Conservation (phyloP, 352 stramenopile species). For the Elongisporangium anandrum region DNA sequence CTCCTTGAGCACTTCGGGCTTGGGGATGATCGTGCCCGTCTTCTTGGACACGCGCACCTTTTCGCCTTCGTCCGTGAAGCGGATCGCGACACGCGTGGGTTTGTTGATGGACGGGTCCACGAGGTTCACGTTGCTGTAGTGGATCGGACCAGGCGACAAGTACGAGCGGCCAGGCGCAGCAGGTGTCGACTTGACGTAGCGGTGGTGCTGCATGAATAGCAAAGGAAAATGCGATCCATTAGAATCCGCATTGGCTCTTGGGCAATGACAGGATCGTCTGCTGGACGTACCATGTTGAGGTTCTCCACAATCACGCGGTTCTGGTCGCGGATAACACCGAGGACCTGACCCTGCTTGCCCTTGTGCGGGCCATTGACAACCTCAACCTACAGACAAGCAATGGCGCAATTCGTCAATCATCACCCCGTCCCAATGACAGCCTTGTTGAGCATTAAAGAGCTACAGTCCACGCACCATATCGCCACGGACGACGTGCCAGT, state of each 20-base stretch:
- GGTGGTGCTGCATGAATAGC: conserved; percentile 39
- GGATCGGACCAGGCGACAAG: conserved; percentile 73
- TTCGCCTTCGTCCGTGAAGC: conserved; percentile 89
- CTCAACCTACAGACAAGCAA: conserved; percentile 65
- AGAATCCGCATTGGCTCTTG: neutral
- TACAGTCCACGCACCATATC: conserved; percentile 42
- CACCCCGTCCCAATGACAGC: neutral
- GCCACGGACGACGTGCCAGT: conserved; percentile 74
- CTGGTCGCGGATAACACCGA: conserved; percentile 68
- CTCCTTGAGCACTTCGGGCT: conserved; percentile 89
- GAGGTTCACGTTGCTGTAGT: conserved; percentile 87
- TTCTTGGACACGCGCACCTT: conserved; percentile 95
- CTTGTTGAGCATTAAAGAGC: neutral
- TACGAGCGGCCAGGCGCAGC: conserved; percentile 69
- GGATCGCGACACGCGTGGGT: conserved; percentile 70
- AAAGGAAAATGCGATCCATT: conserved; percentile 5
- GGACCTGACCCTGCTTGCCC: conserved; percentile 72
- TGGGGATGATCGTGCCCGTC: conserved; percentile 94
- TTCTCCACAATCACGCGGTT: conserved; percentile 84
- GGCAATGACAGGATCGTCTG: neutral
- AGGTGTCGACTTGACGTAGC: conserved; percentile 79
- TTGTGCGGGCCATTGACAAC: conserved; percentile 80
- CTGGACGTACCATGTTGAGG: conserved; percentile 73
- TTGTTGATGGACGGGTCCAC: conserved; percentile 80
- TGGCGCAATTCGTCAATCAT: conserved; percentile 2